Conservation (phyloP, 2,329 filamentous ascomycete species). For the Botrytis elliptica region DNA sequence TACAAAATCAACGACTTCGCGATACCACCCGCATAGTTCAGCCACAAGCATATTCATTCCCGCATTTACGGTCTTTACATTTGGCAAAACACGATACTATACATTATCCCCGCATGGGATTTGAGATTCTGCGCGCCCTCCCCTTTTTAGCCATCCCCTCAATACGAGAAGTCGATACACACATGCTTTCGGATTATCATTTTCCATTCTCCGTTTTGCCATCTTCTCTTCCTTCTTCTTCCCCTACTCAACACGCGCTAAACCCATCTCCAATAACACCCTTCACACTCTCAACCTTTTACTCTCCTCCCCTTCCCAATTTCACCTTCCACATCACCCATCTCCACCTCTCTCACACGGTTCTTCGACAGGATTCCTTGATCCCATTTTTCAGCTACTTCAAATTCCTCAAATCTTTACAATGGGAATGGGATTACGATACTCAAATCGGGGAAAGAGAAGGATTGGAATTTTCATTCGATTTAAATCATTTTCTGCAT, state of each 20-base stretch:
- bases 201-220: not conserved
- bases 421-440: conserved; percentile 2
- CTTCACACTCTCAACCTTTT: conserved; percentile 12
- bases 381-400: conserved; percentile 4
- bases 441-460: not conserved
- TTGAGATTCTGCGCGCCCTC: conserved; percentile 12
- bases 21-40: not conserved
- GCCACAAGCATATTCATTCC: not conserved
- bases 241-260: not conserved
- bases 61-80: not conserved
- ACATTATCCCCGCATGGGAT: conserved; percentile 14
- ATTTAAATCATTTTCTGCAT: not conserved
- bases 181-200: conserved; percentile 19
- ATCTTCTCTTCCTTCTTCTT: not conserved
- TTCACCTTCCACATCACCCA: conserved; percentile 13
- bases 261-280: not conserved
- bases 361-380: not conserved
- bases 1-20: conserved; percentile 3
- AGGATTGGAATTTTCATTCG: not conserved
- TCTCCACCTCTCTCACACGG: conserved; percentile 8
- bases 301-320: not conserved
- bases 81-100: conserved; percentile 14
- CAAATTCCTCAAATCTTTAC: not conserved
- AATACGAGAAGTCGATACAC: not conserved
- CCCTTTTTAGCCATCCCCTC: conserved; percentile 14